These are phyloP conservation scores for Dactylonectria macrodidyma DNA, from an alignment of 2,329 filamentous ascomycete genomes.

Conservation along the genomic window DNA sequence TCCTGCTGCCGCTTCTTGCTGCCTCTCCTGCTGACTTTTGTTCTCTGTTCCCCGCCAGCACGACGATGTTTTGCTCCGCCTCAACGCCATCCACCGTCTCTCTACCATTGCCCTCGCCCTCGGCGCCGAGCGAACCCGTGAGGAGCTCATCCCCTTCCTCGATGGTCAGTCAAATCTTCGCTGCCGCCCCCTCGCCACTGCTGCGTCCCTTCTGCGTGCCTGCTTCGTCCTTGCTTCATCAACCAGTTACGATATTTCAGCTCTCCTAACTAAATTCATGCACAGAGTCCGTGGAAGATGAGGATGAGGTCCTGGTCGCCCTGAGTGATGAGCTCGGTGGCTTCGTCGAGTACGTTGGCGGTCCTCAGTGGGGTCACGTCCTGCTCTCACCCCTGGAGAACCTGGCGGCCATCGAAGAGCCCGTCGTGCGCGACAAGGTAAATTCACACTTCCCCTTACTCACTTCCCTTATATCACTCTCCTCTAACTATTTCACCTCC, in stretches of 20 bases:
- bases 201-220: conserved; percentile 6
- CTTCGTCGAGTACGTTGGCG: conserved; percentile 98
- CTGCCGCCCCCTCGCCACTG: conserved; percentile 35
- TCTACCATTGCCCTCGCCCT: conserved; percentile 98
- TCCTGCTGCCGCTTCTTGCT: conserved; percentile 31
- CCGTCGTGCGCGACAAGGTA: conserved; percentile 98
- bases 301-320: conserved; percentile 97
- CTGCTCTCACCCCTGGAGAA: conserved; percentile 98
- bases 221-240: conserved; percentile 4
- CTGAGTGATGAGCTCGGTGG: conserved; percentile 96
- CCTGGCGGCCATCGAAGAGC: conserved; percentile 97
- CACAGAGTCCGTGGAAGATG: conserved; percentile 97
- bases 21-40: conserved; percentile 42
- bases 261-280: conserved; percentile 36
- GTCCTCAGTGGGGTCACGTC: conserved; percentile 93
- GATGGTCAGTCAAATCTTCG: conserved; percentile 79
- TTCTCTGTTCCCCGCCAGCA: conserved; percentile 73
- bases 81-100: conserved; percentile 98
- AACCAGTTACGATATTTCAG: conserved; percentile 26
- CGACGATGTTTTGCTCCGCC: conserved; percentile 96
- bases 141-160: conserved; percentile 98
- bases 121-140: conserved; percentile 94
- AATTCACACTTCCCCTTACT: conserved; percentile 40
- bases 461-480: conserved; percentile 1
- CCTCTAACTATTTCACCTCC: conserved; percentile 30